Base-by-base conservation (phyloP, 2,329 filamentous ascomycete species). In the Calonectria leucothoes region DNA sequence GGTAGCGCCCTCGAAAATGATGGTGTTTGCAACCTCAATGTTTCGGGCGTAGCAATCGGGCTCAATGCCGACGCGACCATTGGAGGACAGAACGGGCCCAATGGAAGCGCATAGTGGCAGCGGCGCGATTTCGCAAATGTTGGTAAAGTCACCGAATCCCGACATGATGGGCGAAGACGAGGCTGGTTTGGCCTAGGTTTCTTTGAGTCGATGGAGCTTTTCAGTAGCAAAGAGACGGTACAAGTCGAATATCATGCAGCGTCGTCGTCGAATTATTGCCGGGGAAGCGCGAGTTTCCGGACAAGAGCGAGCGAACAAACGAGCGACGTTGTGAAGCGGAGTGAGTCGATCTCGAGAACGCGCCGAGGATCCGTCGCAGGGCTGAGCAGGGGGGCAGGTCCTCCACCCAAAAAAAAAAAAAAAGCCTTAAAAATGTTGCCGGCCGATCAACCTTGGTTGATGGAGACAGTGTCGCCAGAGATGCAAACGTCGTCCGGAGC, bases 11-110 rank as follows among this genome's bases (percentile, higher is more conserved):
- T 98, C 93, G 84, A 99, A 99, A 82, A 99, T 99, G 87, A 98
- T 96, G 49, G 97, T 99, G 87, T 99, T 99, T 79, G 96, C 97
- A 78, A 98, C 86, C 85, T 98, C 96, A 84, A 99, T 96, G 81
- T 97, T 97, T 73, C 97, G 93, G 73, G 97, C 94, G 87, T 96
- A 98, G 88, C 97, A 99, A 82, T 93, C 91, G 71, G 97, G 92
- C 84, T 98, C 93, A 77, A 98, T 97, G 78, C 95, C 94, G 15
- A 93, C 90, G 71, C 91, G 89, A 78, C 89, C 91, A 27, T 91
- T 90, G 77, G 95, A 91, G 39, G 90, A 88, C 35, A 92, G 92
- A 80, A 93, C 91, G 57, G 93, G 91, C 23, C 97, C 97, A 78
- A 99, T 91, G 70, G 95, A 90, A 66, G 95, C 92, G 86, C 97